Base-by-base conservation (phyloP, 176 grass and related monocot species). In the Eleusine coracana region DNA sequence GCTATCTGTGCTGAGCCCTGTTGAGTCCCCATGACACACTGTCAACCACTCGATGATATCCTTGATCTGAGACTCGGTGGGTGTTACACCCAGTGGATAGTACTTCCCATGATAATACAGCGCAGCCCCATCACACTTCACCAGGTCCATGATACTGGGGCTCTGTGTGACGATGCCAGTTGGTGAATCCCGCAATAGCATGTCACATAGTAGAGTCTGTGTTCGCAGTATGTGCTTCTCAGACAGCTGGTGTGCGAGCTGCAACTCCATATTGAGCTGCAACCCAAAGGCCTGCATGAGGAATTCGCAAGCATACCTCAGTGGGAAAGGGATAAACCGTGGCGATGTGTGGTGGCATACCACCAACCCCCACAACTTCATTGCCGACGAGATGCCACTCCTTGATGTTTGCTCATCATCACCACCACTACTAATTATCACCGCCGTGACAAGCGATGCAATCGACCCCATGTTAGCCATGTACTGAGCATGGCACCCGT, bases 391-490 rank as follows among this genome's bases (percentile, higher is more conserved):
- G 85, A 85, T 81, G 64, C 81, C 54, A 3, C 83, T 69, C 23
- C 83, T 78, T 4, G 56, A 49, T 63, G 51, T 77, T 70, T 87
- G 80, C 66, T 90, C 89, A 25, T 96, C 93, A 1, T 99, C 93
- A 51, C 82, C 93, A 77, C 77, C 82, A 18, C 87, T 58, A 68
- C 92, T 99, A 49, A 96, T 99, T 81, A 99, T 90, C 38, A 99
- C 96, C 3, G 96, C 91, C 96, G 93, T 88, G 40, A 83, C 96
- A 45, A 99, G 92, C 25, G 96, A 99, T 41, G 96, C 96, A 77
- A 88, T 90, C 38, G 93, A 96, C 12, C 96, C 96, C 96, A 99
- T 99, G 91, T 96, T 99, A 5, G 89, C 91, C 96, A 99, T 99
- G 89, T 99, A 99, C 84, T 96, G 93, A 0, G 91, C 83, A 63